These are phyloP conservation scores for Crassisporium funariophilum DNA, from an alignment of 768 basidiomycete genomes.

Conservation along the genomic window DNA sequence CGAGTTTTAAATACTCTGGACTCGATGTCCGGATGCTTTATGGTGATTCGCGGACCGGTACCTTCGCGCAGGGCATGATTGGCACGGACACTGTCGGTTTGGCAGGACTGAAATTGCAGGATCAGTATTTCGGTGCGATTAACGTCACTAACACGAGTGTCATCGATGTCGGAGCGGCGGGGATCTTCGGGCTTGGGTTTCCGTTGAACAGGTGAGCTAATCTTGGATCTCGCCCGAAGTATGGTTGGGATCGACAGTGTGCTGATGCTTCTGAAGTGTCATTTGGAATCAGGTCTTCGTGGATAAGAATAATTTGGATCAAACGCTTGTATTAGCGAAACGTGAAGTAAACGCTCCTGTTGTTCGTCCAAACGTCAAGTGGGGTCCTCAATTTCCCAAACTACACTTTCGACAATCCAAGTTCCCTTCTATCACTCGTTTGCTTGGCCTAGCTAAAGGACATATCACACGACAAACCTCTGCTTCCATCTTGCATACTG, in stretches of 20 bases:
- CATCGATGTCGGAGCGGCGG: conserved; percentile 54
- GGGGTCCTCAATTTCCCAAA: conserved; percentile 25
- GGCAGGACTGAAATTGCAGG: conserved; percentile 48
- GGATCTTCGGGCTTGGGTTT: conserved; percentile 78
- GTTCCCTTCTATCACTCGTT: conserved; percentile 31
- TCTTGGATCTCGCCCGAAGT: neutral
- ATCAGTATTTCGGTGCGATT: conserved; percentile 68
- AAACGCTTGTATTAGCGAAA: conserved; percentile 3
- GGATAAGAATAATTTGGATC: conserved; percentile 9
- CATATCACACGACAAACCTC: conserved; percentile 15
- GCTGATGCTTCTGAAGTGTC: conserved; percentile 44
- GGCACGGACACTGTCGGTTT: conserved; percentile 60
- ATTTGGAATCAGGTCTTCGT: conserved; percentile 46
- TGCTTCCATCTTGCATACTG: conserved; percentile 17
- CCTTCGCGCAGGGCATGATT: conserved; percentile 64
- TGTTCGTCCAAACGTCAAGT: conserved; percentile 19
- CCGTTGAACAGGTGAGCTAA: conserved; percentile 63
- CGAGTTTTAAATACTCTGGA: conserved; percentile 47
- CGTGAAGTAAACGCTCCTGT: conserved; percentile 7
- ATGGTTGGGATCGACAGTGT: no score
- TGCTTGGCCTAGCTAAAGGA: conserved; percentile 12
- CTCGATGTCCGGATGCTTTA: conserved; percentile 56
- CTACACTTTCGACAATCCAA: conserved; percentile 22
- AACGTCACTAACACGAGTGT: conserved; percentile 70
- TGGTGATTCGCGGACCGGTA: conserved; percentile 73